Percentiles rank a stretch among this genome's conserved stretches.
These are phyloP conservation scores for Penicillium sp. DNA, from an alignment of 2,329 filamentous ascomycete species.

Conservation along the genomic window DNA sequence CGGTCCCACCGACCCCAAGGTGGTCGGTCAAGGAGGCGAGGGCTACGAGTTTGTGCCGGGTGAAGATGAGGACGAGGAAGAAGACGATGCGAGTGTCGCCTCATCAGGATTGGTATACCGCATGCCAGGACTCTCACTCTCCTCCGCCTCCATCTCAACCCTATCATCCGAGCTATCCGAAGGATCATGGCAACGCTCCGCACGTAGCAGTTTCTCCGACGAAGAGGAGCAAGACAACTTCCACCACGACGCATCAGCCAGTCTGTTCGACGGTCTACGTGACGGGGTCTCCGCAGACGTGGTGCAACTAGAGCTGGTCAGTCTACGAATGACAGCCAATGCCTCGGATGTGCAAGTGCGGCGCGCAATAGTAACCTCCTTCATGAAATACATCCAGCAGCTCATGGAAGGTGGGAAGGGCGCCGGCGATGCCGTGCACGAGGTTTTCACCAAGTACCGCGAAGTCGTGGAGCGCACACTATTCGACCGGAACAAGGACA, in stretches of 20 bases:
- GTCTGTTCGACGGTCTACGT: constrained; percentile 79
- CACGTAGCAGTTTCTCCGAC: constrained; percentile 67
- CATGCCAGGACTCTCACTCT: constrained; percentile 45
- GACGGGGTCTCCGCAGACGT: constrained; percentile 70
- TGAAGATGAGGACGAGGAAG: constrained; percentile 62
- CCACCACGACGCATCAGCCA: constrained; percentile 79
- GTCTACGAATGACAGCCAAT: constrained; percentile 83
- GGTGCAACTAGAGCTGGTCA: constrained; percentile 89
- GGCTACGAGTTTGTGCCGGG: constrained; percentile 63
- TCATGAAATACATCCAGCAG: constrained; percentile 74
- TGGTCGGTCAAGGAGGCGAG: constrained; percentile 57
- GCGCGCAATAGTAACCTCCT: constrained; percentile 76
- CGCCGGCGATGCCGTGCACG: constrained; percentile 60
- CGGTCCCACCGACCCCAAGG: constrained; percentile 44
- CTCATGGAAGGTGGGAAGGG: constrained; percentile 58
- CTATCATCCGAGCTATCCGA: constrained; percentile 54
- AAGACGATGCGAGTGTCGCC: constrained; percentile 60
- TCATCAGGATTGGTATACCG: constrained; percentile 49
- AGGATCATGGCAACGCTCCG: constrained; percentile 63
- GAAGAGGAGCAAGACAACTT: constrained; percentile 62
- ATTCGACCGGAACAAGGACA: constrained; percentile 51
- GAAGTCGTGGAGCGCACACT: constrained; percentile 57
- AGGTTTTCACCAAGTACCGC: constrained; percentile 61
- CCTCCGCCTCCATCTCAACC: constrained; percentile 58
- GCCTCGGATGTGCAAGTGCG: constrained; percentile 86